phyloP scores from a whole-genome alignment of 2,329 filamentous ascomycete species.

The Botrytis aclada region DNA sequence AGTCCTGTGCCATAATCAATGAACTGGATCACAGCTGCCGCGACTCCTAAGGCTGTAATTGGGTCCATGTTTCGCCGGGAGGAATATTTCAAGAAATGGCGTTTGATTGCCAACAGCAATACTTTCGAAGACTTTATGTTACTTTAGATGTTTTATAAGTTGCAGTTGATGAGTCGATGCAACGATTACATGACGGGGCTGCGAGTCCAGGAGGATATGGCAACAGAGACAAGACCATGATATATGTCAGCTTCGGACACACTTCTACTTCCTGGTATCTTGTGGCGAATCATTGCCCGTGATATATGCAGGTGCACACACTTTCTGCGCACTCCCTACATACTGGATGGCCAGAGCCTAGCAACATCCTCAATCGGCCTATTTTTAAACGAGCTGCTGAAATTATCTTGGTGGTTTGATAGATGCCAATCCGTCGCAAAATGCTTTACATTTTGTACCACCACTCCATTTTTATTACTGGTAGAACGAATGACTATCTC shows the following conservation, averaged over 20 bases:
- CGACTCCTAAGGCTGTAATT: not conserved
- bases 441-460: not conserved
- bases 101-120: not conserved
- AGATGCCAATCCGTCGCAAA: not conserved
- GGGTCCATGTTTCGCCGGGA: not conserved
- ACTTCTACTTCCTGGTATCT: not conserved
- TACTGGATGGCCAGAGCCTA: not conserved
- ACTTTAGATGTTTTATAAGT: not conserved
- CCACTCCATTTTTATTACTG: not conserved
- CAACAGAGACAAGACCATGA: not conserved
- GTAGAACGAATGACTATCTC: too few relatives aligned
- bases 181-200: not conserved
- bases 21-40: not conserved
- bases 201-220: not conserved
- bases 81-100: not conserved
- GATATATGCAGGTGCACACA: not conserved
- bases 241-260: not conserved
- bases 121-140: not conserved
- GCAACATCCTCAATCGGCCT: not conserved
- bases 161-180: not conserved
- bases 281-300: not conserved
- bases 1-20: not conserved
- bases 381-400: not conserved
- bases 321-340: not conserved
- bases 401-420: not conserved